A percentile compares a stretch with the other conserved stretches of the same genome.
phyloP scores from a whole-genome alignment of 2,329 filamentous ascomycete species.

The Chaetomiaceae sp. region DNA sequence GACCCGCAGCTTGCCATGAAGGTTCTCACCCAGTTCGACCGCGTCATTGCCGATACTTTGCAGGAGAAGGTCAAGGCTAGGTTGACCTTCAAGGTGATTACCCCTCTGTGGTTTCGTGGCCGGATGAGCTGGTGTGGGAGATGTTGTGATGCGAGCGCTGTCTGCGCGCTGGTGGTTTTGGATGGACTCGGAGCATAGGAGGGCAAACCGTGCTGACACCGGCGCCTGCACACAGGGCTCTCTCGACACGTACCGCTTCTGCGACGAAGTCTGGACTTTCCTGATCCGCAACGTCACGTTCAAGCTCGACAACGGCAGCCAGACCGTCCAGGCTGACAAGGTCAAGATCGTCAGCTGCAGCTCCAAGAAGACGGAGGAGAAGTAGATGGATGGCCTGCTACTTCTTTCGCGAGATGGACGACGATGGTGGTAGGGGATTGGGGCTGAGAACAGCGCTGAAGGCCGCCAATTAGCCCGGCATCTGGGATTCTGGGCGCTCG shows the following conservation, averaged over 20 bases:
- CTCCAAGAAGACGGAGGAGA: conserved; percentile 60
- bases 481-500: no score
- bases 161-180: neutral
- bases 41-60: conserved; percentile 83
- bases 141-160: no score
- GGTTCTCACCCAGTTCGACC: conserved; percentile 93
- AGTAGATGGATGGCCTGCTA: conserved; percentile 22
- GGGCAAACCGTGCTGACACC: conserved; percentile 6
- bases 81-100: conserved; percentile 84
- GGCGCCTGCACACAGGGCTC: conserved; percentile 58
- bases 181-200: neutral
- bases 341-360: conserved; percentile 99
- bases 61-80: conserved; percentile 89
- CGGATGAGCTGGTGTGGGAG: neutral
- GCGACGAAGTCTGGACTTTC: conserved; percentile 99
- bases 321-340: conserved; percentile 75
- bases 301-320: conserved; percentile 80
- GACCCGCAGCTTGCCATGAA: conserved; percentile 99
- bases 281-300: conserved; percentile 98
- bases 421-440: neutral
- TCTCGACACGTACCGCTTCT: conserved; percentile 97
- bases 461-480: no score
- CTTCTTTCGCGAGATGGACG: neutral
- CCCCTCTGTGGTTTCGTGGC: neutral
- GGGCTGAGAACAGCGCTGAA: neutral